Evolutionary conservation across 2,329 filamentous ascomycete species (phyloP).

Genomic region (Colletotrichum karsti): DNA sequence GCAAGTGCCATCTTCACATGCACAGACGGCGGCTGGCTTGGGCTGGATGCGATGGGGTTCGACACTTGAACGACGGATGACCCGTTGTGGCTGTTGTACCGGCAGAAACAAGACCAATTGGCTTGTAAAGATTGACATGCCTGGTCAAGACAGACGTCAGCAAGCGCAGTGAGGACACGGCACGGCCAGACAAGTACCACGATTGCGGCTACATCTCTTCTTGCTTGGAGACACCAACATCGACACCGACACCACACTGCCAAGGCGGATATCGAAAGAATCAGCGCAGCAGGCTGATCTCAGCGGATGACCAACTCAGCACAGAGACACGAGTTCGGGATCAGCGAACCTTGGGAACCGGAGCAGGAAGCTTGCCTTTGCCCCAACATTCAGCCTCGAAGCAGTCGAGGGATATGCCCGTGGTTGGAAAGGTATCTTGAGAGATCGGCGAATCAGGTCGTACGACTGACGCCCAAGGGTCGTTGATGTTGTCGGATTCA

Average conservation of each 20-base stretch:
- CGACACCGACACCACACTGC: no score
- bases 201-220: no score
- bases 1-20: conserved; percentile 26
- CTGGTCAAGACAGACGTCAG: conserved; percentile 9
- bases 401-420: not conserved
- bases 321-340: not conserved
- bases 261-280: not conserved
- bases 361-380: not conserved
- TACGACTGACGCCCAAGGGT: not conserved
- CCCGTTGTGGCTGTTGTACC: conserved; percentile 4
- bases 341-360: not conserved
- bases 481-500: not conserved
- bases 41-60: not conserved
- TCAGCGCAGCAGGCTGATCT: not conserved
- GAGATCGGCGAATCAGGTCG: not conserved
- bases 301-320: no score
- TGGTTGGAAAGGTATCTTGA: not conserved
- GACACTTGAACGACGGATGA: conserved; percentile 3
- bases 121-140: not conserved
- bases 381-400: not conserved
- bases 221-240: not conserved
- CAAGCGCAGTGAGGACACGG: not conserved
- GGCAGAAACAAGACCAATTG: conserved; percentile 13
- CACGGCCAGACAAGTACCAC: no score
- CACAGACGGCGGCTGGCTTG: not conserved